Evolutionary conservation across 2,329 filamentous ascomycete genomes (phyloP).

Genomic region (Septoria petroselini): DNA sequence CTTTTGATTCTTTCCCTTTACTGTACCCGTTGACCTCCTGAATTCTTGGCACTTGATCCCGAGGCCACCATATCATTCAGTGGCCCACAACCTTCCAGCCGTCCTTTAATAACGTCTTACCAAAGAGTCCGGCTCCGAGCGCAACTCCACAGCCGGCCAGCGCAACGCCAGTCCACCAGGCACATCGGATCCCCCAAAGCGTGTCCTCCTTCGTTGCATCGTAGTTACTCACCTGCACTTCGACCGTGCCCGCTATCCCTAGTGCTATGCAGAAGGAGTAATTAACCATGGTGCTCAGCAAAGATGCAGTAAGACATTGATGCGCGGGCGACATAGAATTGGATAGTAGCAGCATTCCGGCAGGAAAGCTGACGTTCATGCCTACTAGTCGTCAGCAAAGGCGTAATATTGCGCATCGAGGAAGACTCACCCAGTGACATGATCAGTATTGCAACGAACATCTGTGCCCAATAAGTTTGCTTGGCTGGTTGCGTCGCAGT

Average conservation of each 20-base stretch:
- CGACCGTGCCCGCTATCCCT: constrained; percentile 63
- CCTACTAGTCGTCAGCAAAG: constrained; percentile 39
- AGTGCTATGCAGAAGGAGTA: constrained; percentile 64
- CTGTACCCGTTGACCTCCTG: no score
- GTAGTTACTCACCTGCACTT: constrained; percentile 45
- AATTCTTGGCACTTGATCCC: background rate
- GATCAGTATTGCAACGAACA: constrained; percentile 36
- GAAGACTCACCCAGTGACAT: constrained; percentile 26
- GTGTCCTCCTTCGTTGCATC: constrained; percentile 34
- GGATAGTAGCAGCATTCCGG: constrained; percentile 59
- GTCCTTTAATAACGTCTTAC: constrained; percentile 15
- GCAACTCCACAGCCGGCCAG: constrained; percentile 30
- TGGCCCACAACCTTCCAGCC: constrained; percentile 13
- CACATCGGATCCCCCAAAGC: constrained; percentile 41
- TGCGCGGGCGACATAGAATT: constrained; percentile 48
- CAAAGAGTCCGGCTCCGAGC: constrained; percentile 27
- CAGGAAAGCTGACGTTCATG: constrained; percentile 65
- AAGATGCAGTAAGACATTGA: constrained; percentile 52
- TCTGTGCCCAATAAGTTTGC: constrained; percentile 41
- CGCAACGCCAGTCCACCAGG: constrained; percentile 41
- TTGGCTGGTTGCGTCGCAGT: constrained; percentile 35
- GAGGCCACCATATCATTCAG: no score
- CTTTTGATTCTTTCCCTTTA: no score
- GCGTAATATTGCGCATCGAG: no score
- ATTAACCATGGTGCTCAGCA: constrained; percentile 64